Evolutionary conservation across 2,329 filamentous ascomycete genomes (phyloP).

Genomic region (Trichoderma breve): DNA sequence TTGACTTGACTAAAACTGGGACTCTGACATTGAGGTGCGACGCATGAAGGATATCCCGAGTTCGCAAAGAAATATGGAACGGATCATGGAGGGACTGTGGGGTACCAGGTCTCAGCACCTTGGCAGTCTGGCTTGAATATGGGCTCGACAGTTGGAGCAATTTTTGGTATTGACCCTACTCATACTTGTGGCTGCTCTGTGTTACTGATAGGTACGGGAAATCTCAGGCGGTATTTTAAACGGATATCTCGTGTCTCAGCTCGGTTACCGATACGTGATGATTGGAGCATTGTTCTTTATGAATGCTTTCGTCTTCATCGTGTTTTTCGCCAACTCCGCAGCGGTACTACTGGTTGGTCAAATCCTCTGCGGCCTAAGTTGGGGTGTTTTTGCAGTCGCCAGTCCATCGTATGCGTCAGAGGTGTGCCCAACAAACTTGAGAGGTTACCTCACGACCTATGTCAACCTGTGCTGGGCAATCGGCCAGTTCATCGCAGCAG

Average conservation of each 20-base stretch:
- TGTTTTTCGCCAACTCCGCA: conserved; percentile 44
- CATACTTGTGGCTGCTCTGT: conserved; percentile 14
- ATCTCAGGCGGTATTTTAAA: conserved; percentile 7
- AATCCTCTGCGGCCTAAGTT: conserved; percentile 46
- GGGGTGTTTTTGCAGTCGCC: conserved; percentile 45
- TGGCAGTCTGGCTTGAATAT: conserved; percentile 53
- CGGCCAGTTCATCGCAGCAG: conserved; percentile 45
- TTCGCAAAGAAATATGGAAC: conserved; percentile 15
- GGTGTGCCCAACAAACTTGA: conserved; percentile 37
- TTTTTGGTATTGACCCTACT: conserved; percentile 38
- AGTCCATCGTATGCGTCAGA: conserved; percentile 50
- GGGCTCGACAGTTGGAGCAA: conserved; percentile 44
- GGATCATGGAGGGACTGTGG: conserved; percentile 8
- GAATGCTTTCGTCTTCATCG: conserved; percentile 45
- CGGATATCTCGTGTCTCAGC: conserved; percentile 26
- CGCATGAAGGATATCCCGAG: conserved; percentile 27
- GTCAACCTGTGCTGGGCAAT: conserved; percentile 49
- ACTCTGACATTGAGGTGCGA: not conserved
- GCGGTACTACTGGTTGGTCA: conserved; percentile 42
- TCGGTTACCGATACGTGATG: conserved; percentile 44
- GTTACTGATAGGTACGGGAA: conserved; percentile 28
- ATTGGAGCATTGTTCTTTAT: conserved; percentile 32
- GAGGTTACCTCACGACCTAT: conserved; percentile 45
- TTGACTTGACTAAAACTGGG: not conserved
- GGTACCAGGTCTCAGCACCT: conserved; percentile 41